Evolutionary conservation across 202 grass and related monocot genomes (phyloP).

Genomic region (Bolboschoenoplectus hybrid): DNA sequence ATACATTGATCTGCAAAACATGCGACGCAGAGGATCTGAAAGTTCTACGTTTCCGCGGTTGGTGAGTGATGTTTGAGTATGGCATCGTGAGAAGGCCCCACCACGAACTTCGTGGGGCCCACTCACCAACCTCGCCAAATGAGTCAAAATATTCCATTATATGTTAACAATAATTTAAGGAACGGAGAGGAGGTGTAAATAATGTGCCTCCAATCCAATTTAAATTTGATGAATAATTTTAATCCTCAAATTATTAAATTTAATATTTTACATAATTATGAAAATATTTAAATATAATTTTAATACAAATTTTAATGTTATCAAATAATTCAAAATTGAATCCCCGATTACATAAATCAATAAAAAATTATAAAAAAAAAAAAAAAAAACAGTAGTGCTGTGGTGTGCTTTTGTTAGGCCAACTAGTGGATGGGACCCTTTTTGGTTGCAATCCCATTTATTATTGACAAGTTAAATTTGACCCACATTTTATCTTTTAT

Average conservation of each 20-base stretch:
- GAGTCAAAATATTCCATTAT: constrained; percentile 2
- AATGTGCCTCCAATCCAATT: too few species aligned
- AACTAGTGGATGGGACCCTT: background rate
- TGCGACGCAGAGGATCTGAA: background rate
- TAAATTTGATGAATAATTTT: too few species aligned
- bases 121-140: constrained; percentile 20
- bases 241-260: too few species aligned
- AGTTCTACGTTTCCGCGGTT: background rate
- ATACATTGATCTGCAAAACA: background rate
- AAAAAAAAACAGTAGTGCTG: too few species aligned
- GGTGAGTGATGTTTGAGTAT: constrained; percentile 19
- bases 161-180: background rate
- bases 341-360: too few species aligned
- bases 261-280: too few species aligned
- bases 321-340: too few species aligned
- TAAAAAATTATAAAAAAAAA: too few species aligned
- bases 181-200: too few species aligned
- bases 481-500: background rate
- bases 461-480: background rate
- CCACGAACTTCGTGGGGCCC: constrained; percentile 27
- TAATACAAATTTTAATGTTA: too few species aligned
- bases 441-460: background rate
- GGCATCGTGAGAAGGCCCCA: background rate
- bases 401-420: too few species aligned
- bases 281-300: too few species aligned